Evolutionary conservation across 1,284 basidiomycete species (phyloP), one percentile per base, ranked within the genome.

Genomic region (Rhodotorula sp.): DNA sequence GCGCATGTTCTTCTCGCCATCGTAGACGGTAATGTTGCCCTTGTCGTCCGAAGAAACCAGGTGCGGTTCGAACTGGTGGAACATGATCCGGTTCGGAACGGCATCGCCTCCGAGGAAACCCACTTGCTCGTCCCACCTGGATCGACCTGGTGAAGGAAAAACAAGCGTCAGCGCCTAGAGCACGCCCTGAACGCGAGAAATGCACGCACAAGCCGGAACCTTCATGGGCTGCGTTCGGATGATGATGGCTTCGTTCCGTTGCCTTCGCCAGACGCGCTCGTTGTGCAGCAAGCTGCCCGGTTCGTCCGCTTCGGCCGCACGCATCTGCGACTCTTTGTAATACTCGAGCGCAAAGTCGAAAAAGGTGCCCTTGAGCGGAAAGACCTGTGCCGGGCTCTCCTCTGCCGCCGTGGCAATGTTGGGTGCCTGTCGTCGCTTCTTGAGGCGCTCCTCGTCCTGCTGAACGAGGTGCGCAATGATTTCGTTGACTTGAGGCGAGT

Each of bases 341-440:
- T 98, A 98, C 79, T 98, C 95, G 78, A 89, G 88, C 71, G 93
- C 94, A 92, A 93, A 98, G 78, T 96, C 94, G 79, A 91, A 99
- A 81, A 93, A 95, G 3, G 87, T 86, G 78, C 91, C 94, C 82
- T 93, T 93, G 76, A 99, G 82, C 0, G 95, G 95, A 70, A 99
- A 82, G 3, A 84, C 82, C 76, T 85, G 83, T 69, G 82, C 82
- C 17, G 66, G 70, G 24, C 62, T 61, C 26, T 67, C 70, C 37
- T 71, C 67, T 5, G 17, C 62, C 18, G 61, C 58, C 15, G 65
- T 57, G 24, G 55, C 22, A 29, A 62, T 29, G 24, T 17, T 62
- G 56, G 75, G 73, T 22, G 66, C 54, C 24, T 63, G 59, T n/a
- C 70, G 67, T n/a, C 69, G 66, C 62, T 56, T 70, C 67, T 68